Evolutionary conservation across 305 asterid genomes (phyloP).

Genomic region (Plantago lanceolata): DNA sequence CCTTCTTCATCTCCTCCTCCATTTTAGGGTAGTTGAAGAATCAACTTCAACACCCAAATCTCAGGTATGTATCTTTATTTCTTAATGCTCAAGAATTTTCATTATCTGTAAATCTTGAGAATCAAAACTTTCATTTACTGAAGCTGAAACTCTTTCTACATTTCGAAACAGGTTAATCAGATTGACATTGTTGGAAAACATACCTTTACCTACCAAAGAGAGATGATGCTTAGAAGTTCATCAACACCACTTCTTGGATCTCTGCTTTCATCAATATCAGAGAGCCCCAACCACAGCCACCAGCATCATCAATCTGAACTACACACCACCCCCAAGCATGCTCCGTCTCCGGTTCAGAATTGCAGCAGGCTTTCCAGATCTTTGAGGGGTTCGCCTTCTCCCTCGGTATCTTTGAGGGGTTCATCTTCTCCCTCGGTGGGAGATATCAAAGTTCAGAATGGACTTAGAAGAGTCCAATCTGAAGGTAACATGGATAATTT

Average conservation of each 20-base stretch:
- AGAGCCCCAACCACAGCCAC: slow-evolving; percentile 34
- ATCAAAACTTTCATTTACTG: background rate
- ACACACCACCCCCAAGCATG: slow-evolving; percentile 30
- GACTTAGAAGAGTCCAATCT: slow-evolving; percentile 66
- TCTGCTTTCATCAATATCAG: slow-evolving; percentile 49
- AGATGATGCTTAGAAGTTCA: slow-evolving; percentile 73
- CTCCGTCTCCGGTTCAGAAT: slow-evolving; percentile 28
- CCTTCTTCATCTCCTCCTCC: background rate
- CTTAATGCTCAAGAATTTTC: no score
- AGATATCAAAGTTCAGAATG: slow-evolving; percentile 23
- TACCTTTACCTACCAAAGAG: background rate
- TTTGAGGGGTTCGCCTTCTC: slow-evolving; percentile 30
- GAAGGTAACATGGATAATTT: slow-evolving; percentile 67
- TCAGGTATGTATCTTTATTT: background rate
- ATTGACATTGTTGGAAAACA: no score
- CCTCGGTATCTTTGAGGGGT: slow-evolving; percentile 28
- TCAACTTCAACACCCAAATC: background rate
- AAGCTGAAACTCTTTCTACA: background rate
- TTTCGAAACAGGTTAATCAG: background rate
- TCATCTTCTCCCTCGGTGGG: slow-evolving; percentile 53
- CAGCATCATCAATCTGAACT: slow-evolving; percentile 27
- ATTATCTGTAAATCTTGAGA: background rate
- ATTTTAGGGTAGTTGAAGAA: background rate
- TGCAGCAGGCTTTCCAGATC: slow-evolving; percentile 32
- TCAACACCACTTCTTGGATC: slow-evolving; percentile 88